Conservation (phyloP, 768 basidiomycete species). For the Tricholoma terreum region DNA sequence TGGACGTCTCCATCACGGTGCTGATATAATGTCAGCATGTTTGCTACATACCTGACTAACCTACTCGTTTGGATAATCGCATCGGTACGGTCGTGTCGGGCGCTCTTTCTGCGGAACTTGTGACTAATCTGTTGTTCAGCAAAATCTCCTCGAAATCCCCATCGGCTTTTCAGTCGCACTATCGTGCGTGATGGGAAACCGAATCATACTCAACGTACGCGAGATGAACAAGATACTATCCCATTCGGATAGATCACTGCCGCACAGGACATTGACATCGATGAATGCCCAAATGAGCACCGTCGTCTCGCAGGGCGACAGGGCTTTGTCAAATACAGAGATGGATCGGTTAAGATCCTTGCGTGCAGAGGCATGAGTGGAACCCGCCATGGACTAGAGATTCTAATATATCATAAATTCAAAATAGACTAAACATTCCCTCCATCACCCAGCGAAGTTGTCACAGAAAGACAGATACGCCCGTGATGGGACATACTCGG, state of each 20-base stretch:
- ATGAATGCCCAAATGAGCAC: neutral
- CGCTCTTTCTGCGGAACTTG: neutral
- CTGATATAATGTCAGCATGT: constrained; percentile 37
- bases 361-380: neutral
- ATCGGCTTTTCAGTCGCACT: constrained; percentile 58
- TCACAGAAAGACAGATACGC: no score
- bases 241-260: neutral
- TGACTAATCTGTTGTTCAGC: constrained; percentile 19
- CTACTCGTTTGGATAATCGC: constrained; percentile 40
- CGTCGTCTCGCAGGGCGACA: neutral
- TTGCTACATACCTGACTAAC: constrained; percentile 53
- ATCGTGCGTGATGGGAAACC: constrained; percentile 56
- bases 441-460: no score
- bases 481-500: no score
- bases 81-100: constrained; percentile 23
- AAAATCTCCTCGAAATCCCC: constrained; percentile 46
- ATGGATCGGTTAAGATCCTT: neutral
- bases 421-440: no score
- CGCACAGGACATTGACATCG: neutral
- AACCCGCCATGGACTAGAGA: no score
- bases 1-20: neutral
- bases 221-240: constrained; percentile 31
- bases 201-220: constrained; percentile 55
- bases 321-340: neutral
- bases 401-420: no score